Conservation (phyloP, 768 basidiomycete species). For the Imleria badia region DNA sequence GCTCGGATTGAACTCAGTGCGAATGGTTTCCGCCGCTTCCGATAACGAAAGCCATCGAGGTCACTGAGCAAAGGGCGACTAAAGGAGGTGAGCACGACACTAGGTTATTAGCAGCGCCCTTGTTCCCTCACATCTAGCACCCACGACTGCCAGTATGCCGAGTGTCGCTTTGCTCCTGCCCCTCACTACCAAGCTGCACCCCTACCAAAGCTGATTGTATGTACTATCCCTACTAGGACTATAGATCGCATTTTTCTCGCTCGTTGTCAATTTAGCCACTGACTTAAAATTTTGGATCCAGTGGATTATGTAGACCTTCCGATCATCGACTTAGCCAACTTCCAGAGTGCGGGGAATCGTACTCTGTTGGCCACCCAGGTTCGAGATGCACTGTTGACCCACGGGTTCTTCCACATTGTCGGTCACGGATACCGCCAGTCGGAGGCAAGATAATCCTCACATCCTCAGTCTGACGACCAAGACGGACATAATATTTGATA, state of each 20-base stretch:
- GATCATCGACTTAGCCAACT: constrained; percentile 49
- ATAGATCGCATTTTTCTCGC: background rate
- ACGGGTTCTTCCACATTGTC: constrained; percentile 44
- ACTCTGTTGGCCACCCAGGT: constrained; percentile 39
- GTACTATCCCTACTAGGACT: too few species aligned
- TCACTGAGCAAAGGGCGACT: too few species aligned
- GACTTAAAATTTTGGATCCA: constrained; percentile 29
- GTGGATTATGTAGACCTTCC: constrained; percentile 54
- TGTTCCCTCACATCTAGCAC: too few species aligned
- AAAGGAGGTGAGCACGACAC: too few species aligned
- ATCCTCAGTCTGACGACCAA: constrained; percentile 22
- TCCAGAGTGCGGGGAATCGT: constrained; percentile 38
- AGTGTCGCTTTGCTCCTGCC: too few species aligned
- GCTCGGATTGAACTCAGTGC: too few species aligned
- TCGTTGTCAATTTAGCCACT: background rate
- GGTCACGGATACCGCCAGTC: constrained; percentile 40
- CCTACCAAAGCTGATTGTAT: constrained; percentile 36
- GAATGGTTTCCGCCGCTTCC: too few species aligned
- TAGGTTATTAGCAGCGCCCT: too few species aligned
- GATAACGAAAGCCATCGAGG: too few species aligned
- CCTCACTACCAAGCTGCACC: constrained; percentile 40
- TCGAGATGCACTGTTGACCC: constrained; percentile 44
- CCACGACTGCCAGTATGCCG: constrained; percentile 32
- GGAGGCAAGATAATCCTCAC: constrained; percentile 23
- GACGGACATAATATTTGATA: constrained; percentile 49